phyloP scores from a whole-genome alignment of 768 basidiomycete genomes.

The Dioszegia hungarica region DNA sequence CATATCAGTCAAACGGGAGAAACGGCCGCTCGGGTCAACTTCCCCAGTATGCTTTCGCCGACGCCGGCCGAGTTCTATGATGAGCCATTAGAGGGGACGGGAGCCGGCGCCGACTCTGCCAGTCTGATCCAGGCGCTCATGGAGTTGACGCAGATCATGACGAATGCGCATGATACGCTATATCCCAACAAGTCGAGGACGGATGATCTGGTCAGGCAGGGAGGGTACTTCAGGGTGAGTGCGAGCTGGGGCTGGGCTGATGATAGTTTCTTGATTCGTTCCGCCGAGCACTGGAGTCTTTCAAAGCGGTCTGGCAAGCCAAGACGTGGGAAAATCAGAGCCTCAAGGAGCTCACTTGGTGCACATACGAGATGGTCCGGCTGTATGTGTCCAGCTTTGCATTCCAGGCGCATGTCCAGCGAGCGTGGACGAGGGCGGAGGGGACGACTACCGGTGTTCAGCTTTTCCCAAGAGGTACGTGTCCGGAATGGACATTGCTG shows the following conservation, averaged over 20 bases:
- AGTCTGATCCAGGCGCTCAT: conserved; percentile 35
- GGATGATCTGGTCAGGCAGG: conserved; percentile 35
- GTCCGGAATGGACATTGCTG: neutral
- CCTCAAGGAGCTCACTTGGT: conserved; percentile 31
- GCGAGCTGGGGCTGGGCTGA: neutral
- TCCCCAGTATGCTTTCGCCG: conserved; percentile 37
- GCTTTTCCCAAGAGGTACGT: conserved; percentile 42
- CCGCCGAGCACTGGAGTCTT: conserved; percentile 27
- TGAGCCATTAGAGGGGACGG: neutral
- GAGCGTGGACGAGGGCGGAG: conserved; percentile 31
- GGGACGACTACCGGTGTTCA: conserved; percentile 17
- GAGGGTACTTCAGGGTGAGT: conserved; percentile 32
- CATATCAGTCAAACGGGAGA: conserved; percentile 42
- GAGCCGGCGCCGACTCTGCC: conserved; percentile 26
- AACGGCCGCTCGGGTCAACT: conserved; percentile 35
- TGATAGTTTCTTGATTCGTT: conserved; percentile 32
- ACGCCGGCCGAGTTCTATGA: conserved; percentile 6
- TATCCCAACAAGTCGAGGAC: conserved; percentile 39
- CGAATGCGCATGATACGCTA: conserved; percentile 45
- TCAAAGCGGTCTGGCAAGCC: conserved; percentile 22
- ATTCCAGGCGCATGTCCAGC: conserved; percentile 37
- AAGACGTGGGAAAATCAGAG: conserved; percentile 23
- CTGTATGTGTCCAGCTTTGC: conserved; percentile 36
- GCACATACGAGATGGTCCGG: conserved; percentile 37
- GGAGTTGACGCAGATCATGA: conserved; percentile 47